Conservation (phyloP, 306 rosid species). For the Quercus agrifolia region DNA sequence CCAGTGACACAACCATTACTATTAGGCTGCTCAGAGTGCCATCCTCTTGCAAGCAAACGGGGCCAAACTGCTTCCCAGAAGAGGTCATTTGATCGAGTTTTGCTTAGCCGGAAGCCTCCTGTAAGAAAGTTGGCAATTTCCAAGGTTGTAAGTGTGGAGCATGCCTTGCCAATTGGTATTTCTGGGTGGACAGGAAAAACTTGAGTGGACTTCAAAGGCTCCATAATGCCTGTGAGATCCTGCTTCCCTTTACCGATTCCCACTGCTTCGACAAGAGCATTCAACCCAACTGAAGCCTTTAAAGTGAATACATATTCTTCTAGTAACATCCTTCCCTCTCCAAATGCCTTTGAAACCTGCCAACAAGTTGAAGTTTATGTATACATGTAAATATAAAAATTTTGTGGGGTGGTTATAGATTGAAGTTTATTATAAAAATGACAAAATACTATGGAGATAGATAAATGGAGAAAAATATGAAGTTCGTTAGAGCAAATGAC, state of each 20-base stretch:
- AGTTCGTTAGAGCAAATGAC: background rate
- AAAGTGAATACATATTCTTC: slow-evolving; percentile 68
- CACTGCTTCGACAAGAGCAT: slow-evolving; percentile 74
- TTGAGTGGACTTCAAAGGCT: slow-evolving; percentile 53
- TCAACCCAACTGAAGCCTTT: slow-evolving; percentile 59
- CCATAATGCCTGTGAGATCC: slow-evolving; percentile 72
- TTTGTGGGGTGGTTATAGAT: background rate
- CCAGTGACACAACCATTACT: slow-evolving; percentile 39
- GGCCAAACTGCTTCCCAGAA: slow-evolving; percentile 99
- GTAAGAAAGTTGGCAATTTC: slow-evolving; percentile 78
- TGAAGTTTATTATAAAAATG: background rate
- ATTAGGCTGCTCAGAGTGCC: slow-evolving; percentile 95
- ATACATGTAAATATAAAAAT: background rate
- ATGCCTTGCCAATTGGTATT: slow-evolving; percentile 84
- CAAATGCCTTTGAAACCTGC: slow-evolving; percentile 64
- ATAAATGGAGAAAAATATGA: background rate
- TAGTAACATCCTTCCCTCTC: slow-evolving; percentile 62
- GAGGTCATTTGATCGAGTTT: slow-evolving; percentile 82
- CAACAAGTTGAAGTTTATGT: slow-evolving; percentile 27
- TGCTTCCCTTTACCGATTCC: slow-evolving; percentile 83
- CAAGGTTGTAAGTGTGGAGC: slow-evolving; percentile 55
- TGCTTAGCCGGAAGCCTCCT: slow-evolving; percentile 83
- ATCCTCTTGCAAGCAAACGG: slow-evolving; percentile 89
- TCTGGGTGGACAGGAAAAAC: slow-evolving; percentile 54
- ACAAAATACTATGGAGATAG: background rate